These are phyloP conservation scores for Camellia oleifera DNA, from an alignment of 179 eudicot genomes.

Conservation along the genomic window DNA sequence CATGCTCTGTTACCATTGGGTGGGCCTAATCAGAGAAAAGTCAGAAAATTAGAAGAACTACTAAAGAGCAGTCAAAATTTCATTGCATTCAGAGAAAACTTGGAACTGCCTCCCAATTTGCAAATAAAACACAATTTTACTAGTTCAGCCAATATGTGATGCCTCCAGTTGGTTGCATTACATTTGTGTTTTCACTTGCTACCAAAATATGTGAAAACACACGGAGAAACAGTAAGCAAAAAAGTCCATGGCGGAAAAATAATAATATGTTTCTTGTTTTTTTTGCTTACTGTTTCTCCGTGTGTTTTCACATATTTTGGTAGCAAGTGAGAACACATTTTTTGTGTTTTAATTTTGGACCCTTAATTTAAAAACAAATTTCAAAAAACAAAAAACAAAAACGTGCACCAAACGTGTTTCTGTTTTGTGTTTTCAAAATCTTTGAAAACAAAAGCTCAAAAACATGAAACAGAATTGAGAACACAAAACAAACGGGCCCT, in stretches of 20 bases:
- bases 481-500: background rate
- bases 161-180: background rate
- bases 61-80: slow-evolving; percentile 1
- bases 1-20: slow-evolving; percentile 45
- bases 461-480: background rate
- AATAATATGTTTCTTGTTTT: no score
- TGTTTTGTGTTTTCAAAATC: background rate
- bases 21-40: slow-evolving; percentile 48
- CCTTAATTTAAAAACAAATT: background rate
- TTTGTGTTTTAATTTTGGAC: background rate
- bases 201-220: no score
- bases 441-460: background rate
- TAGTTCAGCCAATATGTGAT: background rate
- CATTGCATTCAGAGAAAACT: background rate
- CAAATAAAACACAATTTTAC: background rate
- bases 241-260: no score
- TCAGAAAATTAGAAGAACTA: background rate
- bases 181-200: no score
- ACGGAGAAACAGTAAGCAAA: no score
- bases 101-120: background rate
- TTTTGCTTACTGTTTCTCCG: background rate
- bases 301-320: background rate
- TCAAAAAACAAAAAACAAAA: background rate
- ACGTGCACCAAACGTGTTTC: background rate
- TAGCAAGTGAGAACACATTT: background rate